These are phyloP conservation scores for Phytophthora kernoviae DNA, from an alignment of 352 stramenopile genomes.

Conservation along the genomic window DNA sequence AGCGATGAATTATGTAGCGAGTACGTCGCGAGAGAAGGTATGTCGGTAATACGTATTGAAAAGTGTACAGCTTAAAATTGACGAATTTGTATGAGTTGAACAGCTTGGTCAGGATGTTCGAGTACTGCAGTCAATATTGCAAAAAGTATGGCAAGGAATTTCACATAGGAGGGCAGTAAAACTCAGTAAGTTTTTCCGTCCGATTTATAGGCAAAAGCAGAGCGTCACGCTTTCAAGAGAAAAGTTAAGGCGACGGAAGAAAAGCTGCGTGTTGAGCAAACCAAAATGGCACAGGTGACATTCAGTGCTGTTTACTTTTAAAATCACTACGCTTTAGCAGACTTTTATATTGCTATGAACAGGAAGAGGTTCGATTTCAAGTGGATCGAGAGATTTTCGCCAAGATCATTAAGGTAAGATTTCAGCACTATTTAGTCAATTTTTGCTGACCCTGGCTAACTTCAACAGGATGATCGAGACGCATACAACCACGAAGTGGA, in stretches of 20 bases:
- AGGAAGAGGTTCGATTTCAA: slow-evolving; percentile 82
- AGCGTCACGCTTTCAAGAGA: slow-evolving; percentile 83
- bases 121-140: slow-evolving; percentile 72
- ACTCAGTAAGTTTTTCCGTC: neutral
- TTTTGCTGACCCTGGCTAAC: neutral
- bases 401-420: slow-evolving; percentile 73
- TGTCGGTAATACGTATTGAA: neutral
- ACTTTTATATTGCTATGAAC: neutral
- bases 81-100: neutral
- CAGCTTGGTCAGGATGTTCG: slow-evolving; percentile 79
- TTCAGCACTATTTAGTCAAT: neutral
- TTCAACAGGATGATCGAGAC: slow-evolving; percentile 70
- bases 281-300: slow-evolving; percentile 77
- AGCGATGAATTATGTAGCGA: slow-evolving; percentile 73
- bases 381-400: slow-evolving; percentile 87
- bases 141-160: slow-evolving; percentile 73
- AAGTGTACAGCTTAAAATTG: neutral
- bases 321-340: no score
- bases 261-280: slow-evolving; percentile 49
- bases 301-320: no score
- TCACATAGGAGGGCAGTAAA: no score
- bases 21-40: slow-evolving; percentile 80
- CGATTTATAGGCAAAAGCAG: slow-evolving; percentile 60
- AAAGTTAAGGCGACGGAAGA: slow-evolving; percentile 76
- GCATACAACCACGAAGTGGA: slow-evolving; percentile 77